Evolutionary conservation across 192 early-diverging fungal species (phyloP).

Genomic region (Mortierella hygrophila): DNA sequence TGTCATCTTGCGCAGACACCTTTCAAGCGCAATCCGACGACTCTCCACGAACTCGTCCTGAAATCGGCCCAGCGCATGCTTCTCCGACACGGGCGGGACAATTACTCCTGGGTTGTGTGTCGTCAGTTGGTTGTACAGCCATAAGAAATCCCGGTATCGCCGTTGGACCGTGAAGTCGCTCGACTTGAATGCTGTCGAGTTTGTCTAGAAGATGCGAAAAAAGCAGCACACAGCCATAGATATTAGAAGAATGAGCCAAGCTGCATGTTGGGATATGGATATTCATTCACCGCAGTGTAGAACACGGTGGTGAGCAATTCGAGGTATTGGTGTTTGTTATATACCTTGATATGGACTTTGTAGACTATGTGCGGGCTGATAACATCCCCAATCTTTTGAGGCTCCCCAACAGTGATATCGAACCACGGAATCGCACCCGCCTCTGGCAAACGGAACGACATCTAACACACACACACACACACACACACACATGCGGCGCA

Average conservation of each 20-base stretch:
- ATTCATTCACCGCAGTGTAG: not conserved
- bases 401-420: conserved; percentile 84
- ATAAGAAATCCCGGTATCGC: conserved; percentile 93
- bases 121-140: conserved; percentile 89
- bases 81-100: conserved; percentile 94
- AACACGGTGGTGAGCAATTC: not conserved
- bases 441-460: conserved; percentile 58
- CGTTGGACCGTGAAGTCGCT: conserved; percentile 86
- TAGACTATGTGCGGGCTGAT: conserved; percentile 90
- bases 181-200: conserved; percentile 80
- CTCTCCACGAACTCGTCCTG: conserved; percentile 96
- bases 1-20: conserved; percentile 84
- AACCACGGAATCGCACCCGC: conserved; percentile 63
- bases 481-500: no score
- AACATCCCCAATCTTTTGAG: conserved; percentile 91
- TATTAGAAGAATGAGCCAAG: not conserved
- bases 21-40: conserved; percentile 85
- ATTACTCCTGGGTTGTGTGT: conserved; percentile 88
- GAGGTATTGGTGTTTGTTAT: not conserved
- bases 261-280: not conserved
- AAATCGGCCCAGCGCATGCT: conserved; percentile 92
- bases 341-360: conserved; percentile 84
- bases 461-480: conserved; percentile 18
- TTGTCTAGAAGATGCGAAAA: conserved; percentile 64
- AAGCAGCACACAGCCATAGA: not conserved